phyloP scores from a whole-genome alignment of 495 filamentous ascomycete species.

The Aspergillus nanangensis region DNA sequence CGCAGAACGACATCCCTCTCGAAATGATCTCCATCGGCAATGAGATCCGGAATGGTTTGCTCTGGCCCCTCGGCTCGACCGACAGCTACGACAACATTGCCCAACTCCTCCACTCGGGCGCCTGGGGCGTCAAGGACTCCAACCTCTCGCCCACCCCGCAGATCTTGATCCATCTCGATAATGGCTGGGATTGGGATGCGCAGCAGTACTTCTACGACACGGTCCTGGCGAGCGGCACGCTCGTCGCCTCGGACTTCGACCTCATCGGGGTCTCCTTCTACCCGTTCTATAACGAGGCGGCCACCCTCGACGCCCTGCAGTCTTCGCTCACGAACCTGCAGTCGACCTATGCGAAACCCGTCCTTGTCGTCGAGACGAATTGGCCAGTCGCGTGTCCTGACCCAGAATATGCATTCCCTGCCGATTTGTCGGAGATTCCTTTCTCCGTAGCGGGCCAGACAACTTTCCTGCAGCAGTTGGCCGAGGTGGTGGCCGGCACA shows the following conservation, averaged over 20 bases:
- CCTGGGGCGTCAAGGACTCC: constrained; percentile 59
- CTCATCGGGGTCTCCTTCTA: constrained; percentile 69
- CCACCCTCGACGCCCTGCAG: constrained; percentile 52
- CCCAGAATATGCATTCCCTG: constrained; percentile 52
- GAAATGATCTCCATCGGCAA: constrained; percentile 66
- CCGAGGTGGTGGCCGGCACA: constrained; percentile 45
- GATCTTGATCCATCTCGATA: constrained; percentile 67
- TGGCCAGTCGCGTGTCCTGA: constrained; percentile 60
- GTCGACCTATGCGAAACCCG: constrained; percentile 52
- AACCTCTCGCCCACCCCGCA: constrained; percentile 49
- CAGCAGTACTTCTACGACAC: constrained; percentile 61
- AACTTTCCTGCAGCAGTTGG: constrained; percentile 51
- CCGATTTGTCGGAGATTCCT: constrained; percentile 51
- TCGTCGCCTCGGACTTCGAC: constrained; percentile 56
- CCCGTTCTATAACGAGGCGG: constrained; percentile 56
- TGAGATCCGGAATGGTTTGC: constrained; percentile 59
- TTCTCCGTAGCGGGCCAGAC: constrained; percentile 58
- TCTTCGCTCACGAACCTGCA: constrained; percentile 55
- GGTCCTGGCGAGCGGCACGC: constrained; percentile 46
- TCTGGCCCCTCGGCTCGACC: constrained; percentile 58
- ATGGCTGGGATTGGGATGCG: constrained; percentile 63
- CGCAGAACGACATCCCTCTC: constrained; percentile 47
- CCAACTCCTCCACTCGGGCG: constrained; percentile 55
- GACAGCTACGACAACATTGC: constrained; percentile 55
- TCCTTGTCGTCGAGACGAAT: constrained; percentile 63